These are phyloP conservation scores for Amphibolis antarctica DNA, from an alignment of 106 monocot species.

Conservation along the genomic window DNA sequence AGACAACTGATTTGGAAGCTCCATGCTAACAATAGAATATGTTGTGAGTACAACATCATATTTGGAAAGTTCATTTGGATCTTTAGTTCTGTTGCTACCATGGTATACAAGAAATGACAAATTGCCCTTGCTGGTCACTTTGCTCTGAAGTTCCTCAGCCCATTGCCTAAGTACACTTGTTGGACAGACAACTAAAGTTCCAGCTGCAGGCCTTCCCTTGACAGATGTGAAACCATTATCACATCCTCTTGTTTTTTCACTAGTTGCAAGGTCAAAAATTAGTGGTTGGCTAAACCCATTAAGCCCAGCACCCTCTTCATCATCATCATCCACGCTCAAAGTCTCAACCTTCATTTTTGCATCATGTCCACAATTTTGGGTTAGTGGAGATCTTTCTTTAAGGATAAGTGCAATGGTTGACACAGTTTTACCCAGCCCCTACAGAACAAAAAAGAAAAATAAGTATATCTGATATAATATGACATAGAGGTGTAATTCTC, in stretches of 20 bases:
- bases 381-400: slow-evolving; percentile 50
- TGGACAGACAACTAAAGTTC: slow-evolving; percentile 91
- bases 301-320: slow-evolving; percentile 18
- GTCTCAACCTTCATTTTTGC: slow-evolving; percentile 37
- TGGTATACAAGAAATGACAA: slow-evolving; percentile 75
- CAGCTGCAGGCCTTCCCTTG: slow-evolving; percentile 65
- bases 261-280: slow-evolving; percentile 5
- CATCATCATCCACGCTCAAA: slow-evolving; percentile 56
- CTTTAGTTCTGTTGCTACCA: slow-evolving; percentile 81
- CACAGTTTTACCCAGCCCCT: slow-evolving; percentile 93
- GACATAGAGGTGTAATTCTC: not conserved
- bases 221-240: slow-evolving; percentile 20
- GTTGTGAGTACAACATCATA: slow-evolving; percentile 94
- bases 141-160: slow-evolving; percentile 73
- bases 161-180: slow-evolving; percentile 96
- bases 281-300: slow-evolving; percentile 9
- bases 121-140: slow-evolving; percentile 57
- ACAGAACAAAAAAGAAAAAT: slow-evolving; percentile 4
- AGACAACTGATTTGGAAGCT: slow-evolving; percentile 59
- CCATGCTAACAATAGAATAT: slow-evolving; percentile 92
- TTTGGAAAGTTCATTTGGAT: slow-evolving; percentile 72
- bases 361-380: slow-evolving; percentile 11
- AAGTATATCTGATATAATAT: not conserved
- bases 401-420: slow-evolving; percentile 89
- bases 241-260: slow-evolving; percentile 3